Conservation (phyloP, 2,329 filamentous ascomycete species). For the Dothideomycetes sp. region DNA sequence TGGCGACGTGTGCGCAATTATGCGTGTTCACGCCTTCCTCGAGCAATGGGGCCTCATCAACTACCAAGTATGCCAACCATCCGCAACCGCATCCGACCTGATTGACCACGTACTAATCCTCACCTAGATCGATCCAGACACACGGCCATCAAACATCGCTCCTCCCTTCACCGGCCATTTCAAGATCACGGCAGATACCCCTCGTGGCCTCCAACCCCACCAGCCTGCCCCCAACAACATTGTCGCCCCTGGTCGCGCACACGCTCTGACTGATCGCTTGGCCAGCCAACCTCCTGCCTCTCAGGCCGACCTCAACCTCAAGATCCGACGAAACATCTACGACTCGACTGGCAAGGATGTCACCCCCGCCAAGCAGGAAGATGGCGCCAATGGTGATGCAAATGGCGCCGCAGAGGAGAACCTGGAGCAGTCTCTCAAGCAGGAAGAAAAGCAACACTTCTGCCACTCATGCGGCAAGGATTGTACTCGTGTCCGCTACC, state of each 20-base stretch:
- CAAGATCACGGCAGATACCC: conserved; percentile 89
- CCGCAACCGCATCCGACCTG: conserved; percentile 1
- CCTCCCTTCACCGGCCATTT: conserved; percentile 97
- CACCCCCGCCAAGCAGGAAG: conserved; percentile 43
- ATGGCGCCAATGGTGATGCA: conserved; percentile 55
- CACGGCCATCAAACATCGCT: conserved; percentile 86
- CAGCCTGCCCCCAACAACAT: conserved; percentile 73
- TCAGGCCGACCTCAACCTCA: conserved; percentile 80
- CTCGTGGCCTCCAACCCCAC: conserved; percentile 86
- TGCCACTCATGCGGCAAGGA: conserved; percentile 90
- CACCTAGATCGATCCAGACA: conserved; percentile 81
- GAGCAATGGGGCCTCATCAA: conserved; percentile 99
- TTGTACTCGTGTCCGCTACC: conserved; percentile 63
- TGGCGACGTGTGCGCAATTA: conserved; percentile 96
- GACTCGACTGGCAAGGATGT: conserved; percentile 83
- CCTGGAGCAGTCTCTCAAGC: conserved; percentile 48
- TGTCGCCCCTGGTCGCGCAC: conserved; percentile 48
- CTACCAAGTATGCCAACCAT: conserved; percentile 60
- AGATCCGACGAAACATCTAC: conserved; percentile 90
- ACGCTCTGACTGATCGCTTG: conserved; percentile 58
- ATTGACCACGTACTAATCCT: conserved; percentile 19
- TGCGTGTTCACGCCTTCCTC: conserved; percentile 94
- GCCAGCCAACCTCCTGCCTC: conserved; percentile 53
- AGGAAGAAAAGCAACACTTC: conserved; percentile 56
- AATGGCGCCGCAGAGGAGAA: conserved; percentile 55